Evolutionary conservation across 2,329 filamentous ascomycete species (phyloP).

Genomic region (Fusarium proliferatum): DNA sequence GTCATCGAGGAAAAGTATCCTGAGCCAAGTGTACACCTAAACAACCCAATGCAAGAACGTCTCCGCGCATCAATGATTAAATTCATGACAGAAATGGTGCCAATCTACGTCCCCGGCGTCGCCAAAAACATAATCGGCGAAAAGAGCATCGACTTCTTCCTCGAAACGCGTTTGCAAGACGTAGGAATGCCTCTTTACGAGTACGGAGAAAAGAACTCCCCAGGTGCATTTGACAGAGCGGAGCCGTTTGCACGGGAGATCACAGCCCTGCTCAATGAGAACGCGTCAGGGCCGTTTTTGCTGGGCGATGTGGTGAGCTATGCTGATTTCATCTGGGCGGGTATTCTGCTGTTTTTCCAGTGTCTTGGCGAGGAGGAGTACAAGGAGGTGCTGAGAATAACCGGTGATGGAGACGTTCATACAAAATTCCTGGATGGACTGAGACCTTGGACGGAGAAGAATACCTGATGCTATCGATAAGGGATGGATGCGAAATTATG

Average conservation of each 20-base stretch:
- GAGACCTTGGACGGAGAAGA: slow-evolving; percentile 19
- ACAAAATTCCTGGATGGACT: slow-evolving; percentile 13
- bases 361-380: slow-evolving; percentile 25
- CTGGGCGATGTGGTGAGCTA: slow-evolving; percentile 65
- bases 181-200: slow-evolving; percentile 30
- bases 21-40: slow-evolving; percentile 49
- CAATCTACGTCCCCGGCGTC: slow-evolving; percentile 29
- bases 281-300: slow-evolving; percentile 67
- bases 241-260: slow-evolving; percentile 27
- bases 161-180: slow-evolving; percentile 12
- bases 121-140: slow-evolving; percentile 19
- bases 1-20: slow-evolving; percentile 70
- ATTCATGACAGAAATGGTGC: slow-evolving; percentile 27
- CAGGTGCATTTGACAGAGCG: slow-evolving; percentile 21
- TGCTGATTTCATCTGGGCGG: slow-evolving; percentile 67
- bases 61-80: slow-evolving; percentile 7
- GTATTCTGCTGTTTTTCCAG: slow-evolving; percentile 55
- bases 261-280: slow-evolving; percentile 18
- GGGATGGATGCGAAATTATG: fast-evolving
- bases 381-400: slow-evolving; percentile 19
- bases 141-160: slow-evolving; percentile 30
- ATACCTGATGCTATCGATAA: not conserved
- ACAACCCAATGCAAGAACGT: slow-evolving; percentile 6
- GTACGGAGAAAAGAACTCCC: slow-evolving; percentile 19
- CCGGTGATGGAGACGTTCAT: slow-evolving; percentile 14